These are phyloP conservation scores for Oropetium thomaeum DNA, from an alignment of 176 grass and related monocot species.

Conservation along the genomic window DNA sequence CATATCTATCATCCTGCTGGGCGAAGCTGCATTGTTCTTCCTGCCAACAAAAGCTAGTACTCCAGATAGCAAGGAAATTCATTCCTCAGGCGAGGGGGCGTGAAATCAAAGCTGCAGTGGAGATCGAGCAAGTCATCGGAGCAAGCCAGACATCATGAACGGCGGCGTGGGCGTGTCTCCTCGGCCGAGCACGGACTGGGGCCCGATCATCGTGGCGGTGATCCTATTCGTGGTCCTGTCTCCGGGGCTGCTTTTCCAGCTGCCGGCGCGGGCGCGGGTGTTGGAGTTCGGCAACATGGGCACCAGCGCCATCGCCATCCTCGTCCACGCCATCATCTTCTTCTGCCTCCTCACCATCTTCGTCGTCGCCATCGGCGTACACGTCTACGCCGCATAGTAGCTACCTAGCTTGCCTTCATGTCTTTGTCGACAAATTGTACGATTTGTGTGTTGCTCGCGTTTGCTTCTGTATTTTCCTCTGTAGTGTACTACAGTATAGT, in stretches of 20 bases:
- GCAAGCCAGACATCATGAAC: not conserved
- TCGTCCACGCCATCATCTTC: constrained; percentile 83
- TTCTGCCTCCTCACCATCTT: constrained; percentile 81
- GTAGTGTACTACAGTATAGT: too few relatives aligned
- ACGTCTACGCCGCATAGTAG: constrained; percentile 75
- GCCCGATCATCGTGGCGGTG: constrained; percentile 77
- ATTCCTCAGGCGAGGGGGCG: not conserved
- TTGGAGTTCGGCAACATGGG: constrained; percentile 88
- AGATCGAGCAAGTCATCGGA: too few relatives aligned
- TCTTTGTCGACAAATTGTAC: too few relatives aligned
- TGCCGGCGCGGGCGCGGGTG: constrained; percentile 60
- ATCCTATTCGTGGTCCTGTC: constrained; percentile 80
- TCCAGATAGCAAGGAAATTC: too few relatives aligned
- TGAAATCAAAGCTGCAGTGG: not conserved
- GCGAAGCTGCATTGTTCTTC: not conserved
- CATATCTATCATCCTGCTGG: constrained; percentile 21
- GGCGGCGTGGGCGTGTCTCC: constrained; percentile 20
- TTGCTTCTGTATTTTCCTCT: too few relatives aligned
- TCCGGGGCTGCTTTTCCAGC: constrained; percentile 79
- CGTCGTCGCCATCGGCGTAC: constrained; percentile 69
- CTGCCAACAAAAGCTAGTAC: too few relatives aligned
- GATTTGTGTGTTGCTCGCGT: too few relatives aligned
- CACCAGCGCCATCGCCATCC: constrained; percentile 72
- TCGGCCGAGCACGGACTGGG: constrained; percentile 66
- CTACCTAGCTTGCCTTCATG: not conserved